Evolutionary conservation across 345 rosid species (phyloP), one percentile per base, ranked within the genome.

Genomic region (Nephelium lappaceum): DNA sequence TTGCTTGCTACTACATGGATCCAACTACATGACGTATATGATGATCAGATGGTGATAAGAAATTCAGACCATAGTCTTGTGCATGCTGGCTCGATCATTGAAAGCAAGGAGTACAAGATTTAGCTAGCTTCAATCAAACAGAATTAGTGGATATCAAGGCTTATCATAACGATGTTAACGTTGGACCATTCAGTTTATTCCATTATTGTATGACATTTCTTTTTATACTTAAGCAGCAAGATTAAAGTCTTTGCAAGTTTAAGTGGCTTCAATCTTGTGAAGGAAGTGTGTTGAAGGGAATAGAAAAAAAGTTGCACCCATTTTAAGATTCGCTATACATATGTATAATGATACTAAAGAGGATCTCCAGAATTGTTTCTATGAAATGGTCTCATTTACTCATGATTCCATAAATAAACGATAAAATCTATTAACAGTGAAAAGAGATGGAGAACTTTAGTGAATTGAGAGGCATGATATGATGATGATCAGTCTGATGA

Each of bases 1-100:
- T 72, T 57, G 64, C 76, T 57, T 57, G 11, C 75, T 11, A 72
- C 24, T 36, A 5, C 75, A 55, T 31, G 75, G 42, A 49, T 49
- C 55, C 55, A 49, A 49, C 19, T 14, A 49, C 55, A 49, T 49
- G 55, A 49, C 55, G 9, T 41, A 41, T 41, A 41, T 31, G 36
- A 31, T 31, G 43, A 41, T 41, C 36, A 31, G 43, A 41, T 6
- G 43, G 5, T 41, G 43, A 41, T 41, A 41, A 45, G 51, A 45
- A 45, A 45, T 45, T 45, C 14, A 45, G 51, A 45, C 0, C 43
- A 41, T 41, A 41, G 4, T 45, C 15, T 9, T 45, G 51, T 45
- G 4, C 61, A 1, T 55, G 62, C 23, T 24, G 62, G 23, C 23
- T 57, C 3, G 8, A 19, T 19, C 24, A 19, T 19, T 57, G 24